A percentile compares a stretch with the other conserved stretches of the same genome.
Conservation (phyloP, 2,329 filamentous ascomycete species). For the Furcasterigmium sp. region DNA sequence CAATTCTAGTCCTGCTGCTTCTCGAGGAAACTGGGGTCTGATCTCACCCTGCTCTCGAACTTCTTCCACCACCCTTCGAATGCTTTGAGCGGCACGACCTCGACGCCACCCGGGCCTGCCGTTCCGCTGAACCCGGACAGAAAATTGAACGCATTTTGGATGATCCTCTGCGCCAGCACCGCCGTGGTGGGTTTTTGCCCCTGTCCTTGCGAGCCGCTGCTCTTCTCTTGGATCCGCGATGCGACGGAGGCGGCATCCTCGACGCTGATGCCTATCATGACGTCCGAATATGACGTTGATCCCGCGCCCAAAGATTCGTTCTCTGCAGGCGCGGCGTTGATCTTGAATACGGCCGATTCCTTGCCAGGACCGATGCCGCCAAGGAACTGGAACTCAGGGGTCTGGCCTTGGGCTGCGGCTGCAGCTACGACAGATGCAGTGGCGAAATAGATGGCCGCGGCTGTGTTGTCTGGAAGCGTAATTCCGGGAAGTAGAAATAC, state of each 20-base stretch:
- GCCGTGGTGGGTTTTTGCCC: slow-evolving; percentile 58
- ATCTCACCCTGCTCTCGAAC: slow-evolving; percentile 81
- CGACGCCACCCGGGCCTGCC: slow-evolving; percentile 56
- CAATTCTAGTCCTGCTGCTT: slow-evolving; percentile 34
- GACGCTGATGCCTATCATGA: slow-evolving; percentile 77
- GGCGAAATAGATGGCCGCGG: slow-evolving; percentile 83
- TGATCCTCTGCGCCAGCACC: slow-evolving; percentile 84
- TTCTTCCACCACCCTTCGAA: slow-evolving; percentile 99
- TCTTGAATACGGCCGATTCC: slow-evolving; percentile 85
- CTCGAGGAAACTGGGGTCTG: slow-evolving; percentile 86
- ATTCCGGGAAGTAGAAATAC: slow-evolving; percentile 83
- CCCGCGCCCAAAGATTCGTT: slow-evolving; percentile 14
- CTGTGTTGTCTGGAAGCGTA: slow-evolving; percentile 66
- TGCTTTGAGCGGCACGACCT: slow-evolving; percentile 87
- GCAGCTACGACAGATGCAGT: slow-evolving; percentile 39
- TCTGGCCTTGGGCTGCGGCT: slow-evolving; percentile 31
- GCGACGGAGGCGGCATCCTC: slow-evolving; percentile 72
- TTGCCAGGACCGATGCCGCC: slow-evolving; percentile 88
- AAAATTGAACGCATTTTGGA: slow-evolving; percentile 96
- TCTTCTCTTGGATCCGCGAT: slow-evolving; percentile 58
- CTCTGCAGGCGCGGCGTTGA: slow-evolving; percentile 34
- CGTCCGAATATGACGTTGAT: no score
- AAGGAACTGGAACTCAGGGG: slow-evolving; percentile 71
- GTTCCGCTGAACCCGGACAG: slow-evolving; percentile 77
- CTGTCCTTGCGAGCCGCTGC: slow-evolving; percentile 31